A percentile compares a stretch with the other conserved stretches of the same genome.
phyloP scores from a whole-genome alignment of 2,329 filamentous ascomycete species.

The Ceratocystis huliohia region DNA sequence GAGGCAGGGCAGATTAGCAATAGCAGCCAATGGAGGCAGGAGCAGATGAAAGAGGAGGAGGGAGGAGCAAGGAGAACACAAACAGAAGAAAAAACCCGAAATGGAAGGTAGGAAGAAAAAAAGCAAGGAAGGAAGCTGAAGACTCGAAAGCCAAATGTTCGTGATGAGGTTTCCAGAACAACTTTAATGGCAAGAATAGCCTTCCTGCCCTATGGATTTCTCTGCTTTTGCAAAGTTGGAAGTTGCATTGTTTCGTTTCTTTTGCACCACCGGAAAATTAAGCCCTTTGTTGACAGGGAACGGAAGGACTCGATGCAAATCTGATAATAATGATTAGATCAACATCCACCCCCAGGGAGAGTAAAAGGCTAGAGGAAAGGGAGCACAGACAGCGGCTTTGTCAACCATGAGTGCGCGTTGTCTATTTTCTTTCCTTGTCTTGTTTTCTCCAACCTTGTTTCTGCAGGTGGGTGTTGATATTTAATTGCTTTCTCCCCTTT shows the following conservation, averaged over 20 bases:
- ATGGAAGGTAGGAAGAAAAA: not conserved
- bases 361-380: not conserved
- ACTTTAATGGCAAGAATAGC: too few species aligned
- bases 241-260: too few species aligned
- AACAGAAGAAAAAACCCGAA: not conserved
- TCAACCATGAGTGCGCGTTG: not conserved
- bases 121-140: not conserved
- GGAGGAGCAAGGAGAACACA: not conserved
- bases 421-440: not conserved
- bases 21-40: too few species aligned
- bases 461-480: not conserved
- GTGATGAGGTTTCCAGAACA: too few species aligned
- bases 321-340: slow-evolving; percentile 5
- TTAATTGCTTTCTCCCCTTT: not conserved
- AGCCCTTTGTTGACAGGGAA: not conserved
- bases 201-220: too few species aligned
- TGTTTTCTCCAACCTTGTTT: not conserved
- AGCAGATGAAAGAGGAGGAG: not conserved
- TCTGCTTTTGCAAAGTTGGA: too few species aligned
- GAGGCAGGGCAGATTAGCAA: too few species aligned
- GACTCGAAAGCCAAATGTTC: not conserved
- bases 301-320: not conserved
- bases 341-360: not conserved
- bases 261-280: too few species aligned
- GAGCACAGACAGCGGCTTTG: slow-evolving; percentile 5